A percentile compares a stretch with the other conserved stretches of the same genome.
Evolutionary conservation across 2,329 filamentous ascomycete genomes (phyloP).

Genomic region (Penicillium sp.): DNA sequence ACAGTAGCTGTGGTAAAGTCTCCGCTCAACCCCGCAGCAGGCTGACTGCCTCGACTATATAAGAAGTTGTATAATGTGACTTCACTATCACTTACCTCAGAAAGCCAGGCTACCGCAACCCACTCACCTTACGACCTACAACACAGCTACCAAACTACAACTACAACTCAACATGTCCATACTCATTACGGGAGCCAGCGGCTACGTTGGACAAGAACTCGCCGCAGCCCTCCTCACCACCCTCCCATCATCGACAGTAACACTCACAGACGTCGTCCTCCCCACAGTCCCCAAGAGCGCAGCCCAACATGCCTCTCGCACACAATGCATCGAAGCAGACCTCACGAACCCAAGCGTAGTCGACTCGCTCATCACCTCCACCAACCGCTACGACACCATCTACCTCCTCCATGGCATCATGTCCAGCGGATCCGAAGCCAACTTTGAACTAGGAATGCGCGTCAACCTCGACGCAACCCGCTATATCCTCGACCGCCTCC

Average conservation of each 20-base stretch:
- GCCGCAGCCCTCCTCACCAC: constrained; percentile 40
- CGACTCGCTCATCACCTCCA: constrained; percentile 36
- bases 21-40: too few relatives aligned
- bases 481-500: constrained; percentile 42
- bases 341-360: constrained; percentile 36
- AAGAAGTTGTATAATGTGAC: too few relatives aligned
- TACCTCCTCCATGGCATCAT: constrained; percentile 50
- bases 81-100: too few relatives aligned
- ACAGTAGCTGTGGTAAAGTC: too few relatives aligned
- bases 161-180: constrained; percentile 32
- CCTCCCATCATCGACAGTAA: constrained; percentile 32
- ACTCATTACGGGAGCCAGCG: constrained; percentile 46
- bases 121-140: too few relatives aligned
- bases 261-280: constrained; percentile 44
- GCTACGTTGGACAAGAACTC: constrained; percentile 47
- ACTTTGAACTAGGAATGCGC: constrained; percentile 45
- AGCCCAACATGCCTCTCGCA: constrained; percentile 30
- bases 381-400: constrained; percentile 38
- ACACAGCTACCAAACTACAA: too few relatives aligned
- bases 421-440: constrained; percentile 46
- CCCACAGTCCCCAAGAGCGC: constrained; percentile 40
- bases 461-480: constrained; percentile 46
- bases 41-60: too few relatives aligned
- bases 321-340: constrained; percentile 41
- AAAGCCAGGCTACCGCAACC: too few relatives aligned